Base-by-base conservation (phyloP, 495 filamentous ascomycete genomes). In the Bathelium albidoporum region DNA sequence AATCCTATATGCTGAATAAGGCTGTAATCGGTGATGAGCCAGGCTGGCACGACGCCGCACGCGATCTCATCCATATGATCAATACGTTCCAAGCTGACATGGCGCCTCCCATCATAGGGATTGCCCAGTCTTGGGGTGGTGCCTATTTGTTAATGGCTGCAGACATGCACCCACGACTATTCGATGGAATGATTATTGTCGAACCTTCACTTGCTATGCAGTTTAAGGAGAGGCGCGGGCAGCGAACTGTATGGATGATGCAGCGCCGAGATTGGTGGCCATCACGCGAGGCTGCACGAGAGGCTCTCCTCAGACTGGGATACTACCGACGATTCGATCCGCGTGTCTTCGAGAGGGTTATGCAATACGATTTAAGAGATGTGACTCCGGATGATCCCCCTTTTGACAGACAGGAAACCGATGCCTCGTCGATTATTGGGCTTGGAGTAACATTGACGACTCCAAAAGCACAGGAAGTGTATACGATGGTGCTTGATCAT, bases 71-170 rank as follows among this genome's bases (percentile, higher is more conserved):
- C 11, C 83, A 89, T 68, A 78, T 94, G 67, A 82, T 90, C 73
- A 95, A 95, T 73, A 75, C 80, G 32, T 89, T 93, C 73, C 87
- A 89, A 32, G 75, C 79, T 2, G 74, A 87, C 62, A 90, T 96
- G 86, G 83, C 87, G 0, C 86, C 86, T 18, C 91, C 91, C 2
- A 72, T 95, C 12, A 74, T 95, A 62, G 91, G 90, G 26, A 71
- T 96, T 3, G 91, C 91, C 18, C 91, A 96, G 75, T 91, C 87
- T 69, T 85, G 89, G 77, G 91, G 91, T 68, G 90, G 79, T 61
- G 84, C 81, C 68, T 79, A 86, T 45, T 80, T 89, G 66, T 22
- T 79, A 85, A 24, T 65, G 34, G 52, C 68, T 24, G 18, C 65
- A 1, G 77, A 89, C 12, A 78, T 89, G 64, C 88, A 94, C 75